phyloP scores from a whole-genome alignment of 805 yeast genomes.

The Candida arabinofermentans region DNA sequence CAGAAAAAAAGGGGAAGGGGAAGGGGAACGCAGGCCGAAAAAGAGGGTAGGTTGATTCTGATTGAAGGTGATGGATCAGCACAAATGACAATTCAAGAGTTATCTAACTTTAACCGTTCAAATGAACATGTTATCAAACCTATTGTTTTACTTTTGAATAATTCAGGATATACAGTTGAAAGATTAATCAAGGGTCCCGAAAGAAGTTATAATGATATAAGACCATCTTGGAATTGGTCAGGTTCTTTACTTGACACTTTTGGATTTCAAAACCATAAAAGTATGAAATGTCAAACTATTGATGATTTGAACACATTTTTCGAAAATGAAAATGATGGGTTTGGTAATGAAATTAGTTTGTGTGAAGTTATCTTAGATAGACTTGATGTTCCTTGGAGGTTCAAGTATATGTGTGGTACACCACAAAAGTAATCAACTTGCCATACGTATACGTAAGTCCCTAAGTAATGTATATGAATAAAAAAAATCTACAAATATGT shows the following conservation, averaged over 20 bases:
- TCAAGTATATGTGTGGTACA: conserved; percentile 36
- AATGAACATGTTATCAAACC: conserved; percentile 59
- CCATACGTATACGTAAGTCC: too few species aligned
- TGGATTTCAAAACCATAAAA: conserved; percentile 41
- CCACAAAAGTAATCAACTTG: conserved; percentile 15
- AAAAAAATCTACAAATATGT: neutral
- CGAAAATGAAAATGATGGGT: conserved; percentile 24
- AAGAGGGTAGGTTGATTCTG: conserved; percentile 51
- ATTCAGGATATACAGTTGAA: conserved; percentile 88
- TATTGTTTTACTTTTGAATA: conserved; percentile 71
- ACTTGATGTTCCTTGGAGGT: conserved; percentile 64
- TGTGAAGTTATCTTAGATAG: conserved; percentile 57
- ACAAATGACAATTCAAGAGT: conserved; percentile 89
- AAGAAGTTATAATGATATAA: conserved; percentile 76
- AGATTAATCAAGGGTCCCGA: conserved; percentile 77
- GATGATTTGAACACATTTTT: conserved; percentile 33
- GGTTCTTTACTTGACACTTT: conserved; percentile 59
- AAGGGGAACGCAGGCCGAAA: too few species aligned
- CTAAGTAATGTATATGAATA: too few species aligned
- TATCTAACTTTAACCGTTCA: conserved; percentile 23
- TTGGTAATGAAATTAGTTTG: conserved; percentile 23
- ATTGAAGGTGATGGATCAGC: conserved; percentile 94
- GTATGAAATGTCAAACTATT: conserved; percentile 38
- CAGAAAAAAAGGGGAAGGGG: conserved; percentile 19
- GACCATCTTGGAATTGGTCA: conserved; percentile 79